Evolutionary conservation across 2,329 filamentous ascomycete genomes (phyloP), one percentile per base, ranked within the genome.

Genomic region (Ophiostoma tasmaniense): DNA sequence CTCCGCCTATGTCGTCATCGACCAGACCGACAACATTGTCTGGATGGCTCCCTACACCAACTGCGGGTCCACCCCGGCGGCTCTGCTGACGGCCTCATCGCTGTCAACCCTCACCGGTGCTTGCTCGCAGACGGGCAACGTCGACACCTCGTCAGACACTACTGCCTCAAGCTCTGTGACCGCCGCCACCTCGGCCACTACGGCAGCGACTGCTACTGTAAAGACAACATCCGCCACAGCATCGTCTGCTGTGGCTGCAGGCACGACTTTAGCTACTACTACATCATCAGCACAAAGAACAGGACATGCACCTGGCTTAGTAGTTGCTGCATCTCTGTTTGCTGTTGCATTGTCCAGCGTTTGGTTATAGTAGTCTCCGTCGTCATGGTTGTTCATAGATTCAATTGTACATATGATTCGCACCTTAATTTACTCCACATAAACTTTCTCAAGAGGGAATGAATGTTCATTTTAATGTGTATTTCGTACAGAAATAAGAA

Each of bases 1-100:
- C 39, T 85, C 83, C 13, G 83, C 83, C 28, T 86, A 85, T 72
- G 82, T 79, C 66, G 82, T 85, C 67, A 84, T 85, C 67, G 84
- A 86, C 72, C 80, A 84, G 69, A 81, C 82, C 61, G 78, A 79
- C 69, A 76, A 83, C 72, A 77, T 76, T 28, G 77, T 84, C 37
- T 83, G 82, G 77, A 76, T 86, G 71, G 80, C 83, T 1, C 82
- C 81, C 69, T 84, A 85, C 70, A 72, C 75, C 39, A 84, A 84
- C 77, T 85, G 83, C 74, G 83, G 82, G 71, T 79, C 79, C 4
- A 78, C 78, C 5, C 80, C 80, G n/a, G 76, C 78, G 17, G 80
- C 81, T n/a, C 71, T 74, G 1, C 67, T 66, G 17, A 66, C 66
- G 13, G 55, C 67, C n/a, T 17, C 22, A 6, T 71, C 71, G 7